These are phyloP conservation scores for Gomphus bonarii DNA, from an alignment of 1,284 basidiomycete genomes.

Conservation along the genomic window DNA sequence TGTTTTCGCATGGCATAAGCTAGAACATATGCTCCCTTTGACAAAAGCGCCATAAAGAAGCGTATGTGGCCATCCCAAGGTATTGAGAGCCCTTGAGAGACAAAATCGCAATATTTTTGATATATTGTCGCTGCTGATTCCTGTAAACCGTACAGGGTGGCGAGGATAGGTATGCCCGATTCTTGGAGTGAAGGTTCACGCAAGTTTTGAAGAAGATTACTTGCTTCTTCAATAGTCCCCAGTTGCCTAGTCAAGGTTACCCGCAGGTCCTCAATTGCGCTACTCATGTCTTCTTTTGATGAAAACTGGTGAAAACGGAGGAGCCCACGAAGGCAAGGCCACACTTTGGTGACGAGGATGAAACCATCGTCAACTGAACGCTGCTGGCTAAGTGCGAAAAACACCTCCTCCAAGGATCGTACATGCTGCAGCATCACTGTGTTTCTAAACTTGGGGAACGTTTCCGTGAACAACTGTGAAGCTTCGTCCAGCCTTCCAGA, in stretches of 20 bases:
- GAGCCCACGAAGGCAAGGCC: background rate
- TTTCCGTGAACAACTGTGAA: background rate
- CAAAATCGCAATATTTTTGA: background rate
- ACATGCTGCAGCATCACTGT: background rate
- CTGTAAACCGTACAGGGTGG: background rate
- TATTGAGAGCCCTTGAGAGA: background rate
- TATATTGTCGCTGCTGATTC: background rate
- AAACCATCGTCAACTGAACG: background rate
- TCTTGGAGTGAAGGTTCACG: background rate
- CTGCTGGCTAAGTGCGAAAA: background rate
- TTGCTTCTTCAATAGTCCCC: background rate
- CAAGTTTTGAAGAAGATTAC: background rate
- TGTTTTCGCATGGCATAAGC: background rate
- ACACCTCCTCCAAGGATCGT: background rate
- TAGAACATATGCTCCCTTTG: background rate
- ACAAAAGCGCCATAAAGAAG: background rate
- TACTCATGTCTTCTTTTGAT: background rate
- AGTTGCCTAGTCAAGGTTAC: background rate
- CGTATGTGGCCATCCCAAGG: background rate
- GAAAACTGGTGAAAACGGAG: background rate
- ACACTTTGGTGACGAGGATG: background rate
- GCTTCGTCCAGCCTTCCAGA: background rate
- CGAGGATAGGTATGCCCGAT: background rate
- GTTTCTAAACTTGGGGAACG: background rate
- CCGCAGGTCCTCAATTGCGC: background rate